phyloP scores from a whole-genome alignment of 2,329 filamentous ascomycete genomes.

The Botryosphaeria dothidea region DNA sequence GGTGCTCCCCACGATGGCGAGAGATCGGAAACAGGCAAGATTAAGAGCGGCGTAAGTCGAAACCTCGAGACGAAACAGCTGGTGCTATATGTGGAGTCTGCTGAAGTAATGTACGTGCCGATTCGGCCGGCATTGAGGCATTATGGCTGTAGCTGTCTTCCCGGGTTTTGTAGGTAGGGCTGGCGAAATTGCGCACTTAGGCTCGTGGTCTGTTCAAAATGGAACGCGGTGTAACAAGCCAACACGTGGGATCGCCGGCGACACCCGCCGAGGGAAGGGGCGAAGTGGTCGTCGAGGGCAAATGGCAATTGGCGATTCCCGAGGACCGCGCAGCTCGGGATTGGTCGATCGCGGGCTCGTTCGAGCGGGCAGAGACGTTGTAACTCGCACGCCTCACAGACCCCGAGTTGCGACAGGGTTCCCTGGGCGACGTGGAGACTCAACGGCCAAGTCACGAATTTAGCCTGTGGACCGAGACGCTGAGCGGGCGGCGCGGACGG shows the following conservation, averaged over 20 bases:
- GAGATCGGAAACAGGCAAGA: background rate
- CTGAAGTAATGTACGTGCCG: background rate
- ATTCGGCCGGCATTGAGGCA: background rate
- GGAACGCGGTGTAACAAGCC: background rate
- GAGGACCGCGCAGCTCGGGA: background rate
- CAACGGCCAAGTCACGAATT: background rate
- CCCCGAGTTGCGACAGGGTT: background rate
- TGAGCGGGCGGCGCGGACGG: background rate
- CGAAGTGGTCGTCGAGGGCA: background rate
- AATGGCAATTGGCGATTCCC: background rate
- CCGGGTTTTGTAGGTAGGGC: background rate
- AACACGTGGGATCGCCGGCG: conserved; percentile 3
- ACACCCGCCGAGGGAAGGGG: background rate
- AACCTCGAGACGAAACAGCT: background rate
- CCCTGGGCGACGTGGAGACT: background rate
- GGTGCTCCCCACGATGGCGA: background rate
- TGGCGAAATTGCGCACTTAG: background rate
- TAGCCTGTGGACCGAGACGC: background rate
- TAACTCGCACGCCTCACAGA: conserved; percentile 1
- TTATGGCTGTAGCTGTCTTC: background rate
- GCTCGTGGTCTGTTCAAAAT: background rate
- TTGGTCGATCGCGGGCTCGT: background rate
- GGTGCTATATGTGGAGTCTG: background rate
- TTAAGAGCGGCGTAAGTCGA: background rate
- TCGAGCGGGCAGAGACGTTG: background rate